Evolutionary conservation across 2,329 filamentous ascomycete genomes (phyloP).

Genomic region (Cylindrodendrum hubeiense): DNA sequence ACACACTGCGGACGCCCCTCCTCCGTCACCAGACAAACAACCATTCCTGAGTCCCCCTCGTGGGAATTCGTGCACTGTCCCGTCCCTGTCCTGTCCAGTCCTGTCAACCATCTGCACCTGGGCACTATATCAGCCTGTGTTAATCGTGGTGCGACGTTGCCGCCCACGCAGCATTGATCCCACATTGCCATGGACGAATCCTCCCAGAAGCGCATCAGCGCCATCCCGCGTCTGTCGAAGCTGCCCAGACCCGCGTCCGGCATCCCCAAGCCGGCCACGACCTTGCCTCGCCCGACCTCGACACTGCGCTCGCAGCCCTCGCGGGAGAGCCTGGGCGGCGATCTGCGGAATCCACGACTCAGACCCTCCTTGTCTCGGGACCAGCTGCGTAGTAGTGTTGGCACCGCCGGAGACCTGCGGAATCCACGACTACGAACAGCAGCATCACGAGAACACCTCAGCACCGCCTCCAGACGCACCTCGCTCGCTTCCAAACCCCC

Average conservation of each 20-base stretch:
- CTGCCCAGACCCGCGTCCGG: constrained; percentile 51
- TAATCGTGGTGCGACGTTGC: constrained; percentile 2
- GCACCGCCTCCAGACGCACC: constrained; percentile 38
- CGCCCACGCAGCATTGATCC: constrained; percentile 1
- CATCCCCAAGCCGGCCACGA: constrained; percentile 47
- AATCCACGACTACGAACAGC: constrained; percentile 55
- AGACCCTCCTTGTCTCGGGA: constrained; percentile 56
- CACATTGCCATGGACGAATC: constrained; percentile 47
- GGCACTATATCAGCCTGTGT: constrained; percentile 19
- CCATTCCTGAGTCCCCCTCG: constrained; percentile 1
- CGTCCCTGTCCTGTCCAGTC: constrained; percentile 2
- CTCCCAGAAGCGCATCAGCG: constrained; percentile 52
- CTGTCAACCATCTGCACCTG: constrained; percentile 10
- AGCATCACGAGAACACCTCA: constrained; percentile 55
- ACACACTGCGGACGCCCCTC: constrained; percentile 16
- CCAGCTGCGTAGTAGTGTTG: constrained; percentile 48
- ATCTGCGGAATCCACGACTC: constrained; percentile 56
- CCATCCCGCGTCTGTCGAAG: constrained; percentile 54
- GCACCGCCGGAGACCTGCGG: constrained; percentile 47
- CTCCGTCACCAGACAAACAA: constrained; percentile 30
- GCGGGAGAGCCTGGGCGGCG: constrained; percentile 45
- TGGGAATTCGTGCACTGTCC: constrained; percentile 7
- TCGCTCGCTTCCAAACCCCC: constrained; percentile 36
- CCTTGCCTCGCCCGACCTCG: constrained; percentile 37
- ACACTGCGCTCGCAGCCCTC: constrained; percentile 46